Percentiles rank a stretch among this genome's conserved stretches.
These are phyloP conservation scores for Morella rubra DNA, from an alignment of 306 rosid genomes.

Conservation along the genomic window DNA sequence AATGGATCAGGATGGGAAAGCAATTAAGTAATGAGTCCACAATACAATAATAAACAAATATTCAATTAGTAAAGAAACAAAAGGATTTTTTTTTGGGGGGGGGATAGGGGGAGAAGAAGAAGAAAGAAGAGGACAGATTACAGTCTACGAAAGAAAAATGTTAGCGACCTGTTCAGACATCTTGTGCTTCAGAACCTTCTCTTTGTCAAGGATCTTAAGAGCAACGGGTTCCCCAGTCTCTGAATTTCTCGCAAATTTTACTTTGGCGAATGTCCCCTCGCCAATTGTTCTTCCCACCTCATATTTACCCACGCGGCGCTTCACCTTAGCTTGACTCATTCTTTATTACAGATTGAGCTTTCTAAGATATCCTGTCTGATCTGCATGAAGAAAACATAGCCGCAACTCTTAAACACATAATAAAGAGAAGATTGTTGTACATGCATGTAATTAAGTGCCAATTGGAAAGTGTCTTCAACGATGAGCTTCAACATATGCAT, in stretches of 20 bases:
- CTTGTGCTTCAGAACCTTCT: slow-evolving; percentile 96
- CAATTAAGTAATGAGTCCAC: background rate
- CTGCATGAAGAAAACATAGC: slow-evolving; percentile 7
- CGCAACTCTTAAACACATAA: background rate
- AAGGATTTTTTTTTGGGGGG: no score
- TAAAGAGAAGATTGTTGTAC: background rate
- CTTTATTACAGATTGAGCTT: slow-evolving; percentile 31
- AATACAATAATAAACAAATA: no score
- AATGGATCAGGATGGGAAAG: no score
- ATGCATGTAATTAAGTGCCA: background rate
- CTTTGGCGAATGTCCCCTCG: slow-evolving; percentile 97
- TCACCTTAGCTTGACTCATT: slow-evolving; percentile 77
- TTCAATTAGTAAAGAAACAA: no score
- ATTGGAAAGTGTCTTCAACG: background rate
- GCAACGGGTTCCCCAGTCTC: slow-evolving; percentile 77
- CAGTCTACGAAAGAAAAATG: background rate
- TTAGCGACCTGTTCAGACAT: slow-evolving; percentile 89
- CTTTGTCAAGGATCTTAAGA: slow-evolving; percentile 92
- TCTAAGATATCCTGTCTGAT: slow-evolving; percentile 33
- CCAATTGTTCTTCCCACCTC: slow-evolving; percentile 97
- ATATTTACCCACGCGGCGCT: slow-evolving; percentile 89
- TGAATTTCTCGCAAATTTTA: slow-evolving; percentile 83
- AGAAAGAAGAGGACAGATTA: no score
- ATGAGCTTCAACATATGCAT: background rate
- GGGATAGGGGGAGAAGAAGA: no score